Evolutionary conservation across 1,284 basidiomycete genomes (phyloP), one percentile per base, ranked within the genome.

Genomic region (Trichosporon ovoides): DNA sequence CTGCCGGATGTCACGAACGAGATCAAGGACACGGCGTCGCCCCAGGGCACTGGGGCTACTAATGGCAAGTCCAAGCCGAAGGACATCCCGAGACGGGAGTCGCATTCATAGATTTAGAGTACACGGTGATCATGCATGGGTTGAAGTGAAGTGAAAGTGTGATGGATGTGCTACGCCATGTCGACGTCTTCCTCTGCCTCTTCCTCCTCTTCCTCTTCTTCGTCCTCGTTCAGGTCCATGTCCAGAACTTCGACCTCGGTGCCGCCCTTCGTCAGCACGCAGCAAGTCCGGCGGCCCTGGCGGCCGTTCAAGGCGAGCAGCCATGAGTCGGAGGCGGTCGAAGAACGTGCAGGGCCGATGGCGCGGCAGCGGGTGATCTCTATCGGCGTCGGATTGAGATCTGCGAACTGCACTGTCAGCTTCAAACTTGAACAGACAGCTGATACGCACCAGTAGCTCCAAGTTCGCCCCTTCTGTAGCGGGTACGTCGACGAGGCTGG

Each of bases 191-290:
- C 59, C 12, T 62, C 65, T 14, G 57, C 60, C 3, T 56, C 64
- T 14, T 63, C 64, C 0, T 60, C 68, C 24, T 66, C 67, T 10
- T 68, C 66, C 18, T 66, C 63, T 13, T 65, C 66, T 11, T 62
- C 68, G 40, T 69, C 71, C 56, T 72, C 73, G 54, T 73, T 60
- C 38, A 58, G 60, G n/a, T 70, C 71, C 56, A 74, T 62, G 59
- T 73, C 73, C 19, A 72, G 60, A n/a, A 72, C 71, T 40, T 66
- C 62, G 14, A 72, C 56, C 52, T 65, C 64, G 10, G 49, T 60
- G 2, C 64, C 72, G 19, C 60, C 64, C 14, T 61, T 61, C n/a
- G 59, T 59, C 18, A 66, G 53, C 6, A 74, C 65, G 55, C 70
- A 75, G 7, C 70, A 70, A 0, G 68, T 58, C 36, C 71, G 55